Evolutionary conservation across 1,284 basidiomycete species (phyloP), one percentile per base, ranked within the genome.

Genomic region (Ustilago sp.): DNA sequence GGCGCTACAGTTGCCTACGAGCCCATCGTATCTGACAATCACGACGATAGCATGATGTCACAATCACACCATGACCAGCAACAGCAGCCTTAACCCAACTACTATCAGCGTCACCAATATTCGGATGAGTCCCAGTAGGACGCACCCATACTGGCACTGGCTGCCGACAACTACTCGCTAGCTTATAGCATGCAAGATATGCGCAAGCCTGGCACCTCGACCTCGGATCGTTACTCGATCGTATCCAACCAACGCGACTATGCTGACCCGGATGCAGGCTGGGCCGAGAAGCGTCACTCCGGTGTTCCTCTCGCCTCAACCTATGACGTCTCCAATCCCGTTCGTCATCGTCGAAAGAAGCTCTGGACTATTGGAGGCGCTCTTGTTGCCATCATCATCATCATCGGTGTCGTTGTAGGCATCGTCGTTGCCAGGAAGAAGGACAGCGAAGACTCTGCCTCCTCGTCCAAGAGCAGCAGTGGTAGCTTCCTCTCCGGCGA

Each of bases 131-230:
- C 60, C 12, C 60, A n/a, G 6, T 72, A 72, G 35, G 64, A 72
- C 50, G 60, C 60, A 9, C 70, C 70, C 5, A 72, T 63, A 2
- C 70, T 63, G 7, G 64, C 70, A n/a, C 64, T 72, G 12, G 64
- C 70, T 28, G 70, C 70, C 15, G 70, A 72, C 52, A 67, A 48
- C 61, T 72, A 72, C 53, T 59, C 70, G 41, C 70, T 64, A 31
- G 70, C 63, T 39, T 72, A 67, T 53, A 72, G 60, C 61, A 72
- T 72, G 70, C 60, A 72, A 43, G 70, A 72, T 28, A 72, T 72
- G 70, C 70, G 70, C 31, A 72, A 67, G 32, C 60, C 64, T 1
- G 17, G 41, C 43, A 62, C 63, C 8, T 32, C 67, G 31, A 36
- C 28, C 41, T 63, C 64, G 15, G 41, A 72, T 8, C 60, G 64